phyloP scores from a whole-genome alignment of 257 asterid genomes.

The Primulina eburnea region DNA sequence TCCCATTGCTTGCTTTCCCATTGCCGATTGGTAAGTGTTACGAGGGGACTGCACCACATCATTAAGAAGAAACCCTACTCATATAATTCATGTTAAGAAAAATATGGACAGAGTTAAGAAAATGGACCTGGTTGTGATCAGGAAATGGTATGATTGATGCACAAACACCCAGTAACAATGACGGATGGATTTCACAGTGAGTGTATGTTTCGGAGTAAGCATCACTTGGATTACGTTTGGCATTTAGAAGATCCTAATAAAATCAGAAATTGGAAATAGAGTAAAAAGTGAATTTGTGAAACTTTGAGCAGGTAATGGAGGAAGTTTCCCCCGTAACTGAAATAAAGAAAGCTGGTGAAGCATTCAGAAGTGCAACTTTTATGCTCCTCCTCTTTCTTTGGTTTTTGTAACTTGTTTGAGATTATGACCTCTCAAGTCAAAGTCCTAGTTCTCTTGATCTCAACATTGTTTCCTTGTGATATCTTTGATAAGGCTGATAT shows the following conservation, averaged over 20 bases:
- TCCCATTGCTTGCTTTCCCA: slow-evolving; percentile 99
- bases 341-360: background rate
- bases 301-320: background rate
- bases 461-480: background rate
- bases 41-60: slow-evolving; percentile 81
- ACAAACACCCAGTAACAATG: slow-evolving; percentile 90
- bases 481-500: background rate
- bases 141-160: slow-evolving; percentile 98
- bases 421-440: background rate
- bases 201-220: slow-evolving; percentile 91
- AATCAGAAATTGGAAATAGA: background rate
- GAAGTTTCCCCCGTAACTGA: background rate
- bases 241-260: slow-evolving; percentile 70
- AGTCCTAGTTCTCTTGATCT: background rate
- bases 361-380: background rate
- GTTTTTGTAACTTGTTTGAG: background rate
- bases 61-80: slow-evolving; percentile 5
- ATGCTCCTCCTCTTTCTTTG: background rate
- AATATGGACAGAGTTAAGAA: slow-evolving; percentile 1
- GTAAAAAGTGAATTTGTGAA: background rate
- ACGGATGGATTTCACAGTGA: slow-evolving; percentile 96
- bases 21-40: slow-evolving; percentile 97
- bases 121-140: slow-evolving; percentile 89
- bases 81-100: background rate
- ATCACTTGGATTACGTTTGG: slow-evolving; percentile 62